Conservation (phyloP, 495 filamentous ascomycete genomes). For the Xylaria scruposa region DNA sequence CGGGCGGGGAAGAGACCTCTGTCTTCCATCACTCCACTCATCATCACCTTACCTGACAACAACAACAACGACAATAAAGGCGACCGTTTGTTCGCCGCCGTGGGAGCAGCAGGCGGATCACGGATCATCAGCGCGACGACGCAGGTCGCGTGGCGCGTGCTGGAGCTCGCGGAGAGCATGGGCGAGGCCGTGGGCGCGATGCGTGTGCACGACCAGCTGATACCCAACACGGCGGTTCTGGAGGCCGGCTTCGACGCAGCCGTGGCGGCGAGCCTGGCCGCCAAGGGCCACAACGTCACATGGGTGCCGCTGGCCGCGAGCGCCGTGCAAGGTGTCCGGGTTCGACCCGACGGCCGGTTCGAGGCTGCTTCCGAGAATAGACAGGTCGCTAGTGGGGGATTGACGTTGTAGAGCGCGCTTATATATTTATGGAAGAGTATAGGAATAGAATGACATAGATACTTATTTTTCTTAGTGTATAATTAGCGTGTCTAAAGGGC, state of each 20-base stretch:
- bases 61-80: constrained; percentile 31
- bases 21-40: constrained; percentile 73
- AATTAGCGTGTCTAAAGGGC: not conserved
- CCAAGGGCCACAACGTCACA: constrained; percentile 71
- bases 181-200: constrained; percentile 65
- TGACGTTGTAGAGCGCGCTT: constrained; percentile 43
- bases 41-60: constrained; percentile 55
- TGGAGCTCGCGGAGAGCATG: constrained; percentile 65
- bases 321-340: constrained; percentile 69
- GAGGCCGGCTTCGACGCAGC: constrained; percentile 72
- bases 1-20: constrained; percentile 76
- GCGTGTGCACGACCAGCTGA: constrained; percentile 79
- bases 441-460: not conserved
- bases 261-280: constrained; percentile 68
- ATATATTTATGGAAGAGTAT: not conserved
- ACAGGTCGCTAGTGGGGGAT: constrained; percentile 69
- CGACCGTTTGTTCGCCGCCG: constrained; percentile 50
- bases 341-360: constrained; percentile 56
- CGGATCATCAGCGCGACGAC: constrained; percentile 81
- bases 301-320: constrained; percentile 68
- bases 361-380: constrained; percentile 64
- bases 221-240: constrained; percentile 68
- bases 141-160: constrained; percentile 72
- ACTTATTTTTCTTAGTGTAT: not conserved
- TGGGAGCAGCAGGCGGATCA: constrained; percentile 78